Conservation (phyloP, 2,329 filamentous ascomycete genomes). For the Chalaropsis thielavioides region DNA sequence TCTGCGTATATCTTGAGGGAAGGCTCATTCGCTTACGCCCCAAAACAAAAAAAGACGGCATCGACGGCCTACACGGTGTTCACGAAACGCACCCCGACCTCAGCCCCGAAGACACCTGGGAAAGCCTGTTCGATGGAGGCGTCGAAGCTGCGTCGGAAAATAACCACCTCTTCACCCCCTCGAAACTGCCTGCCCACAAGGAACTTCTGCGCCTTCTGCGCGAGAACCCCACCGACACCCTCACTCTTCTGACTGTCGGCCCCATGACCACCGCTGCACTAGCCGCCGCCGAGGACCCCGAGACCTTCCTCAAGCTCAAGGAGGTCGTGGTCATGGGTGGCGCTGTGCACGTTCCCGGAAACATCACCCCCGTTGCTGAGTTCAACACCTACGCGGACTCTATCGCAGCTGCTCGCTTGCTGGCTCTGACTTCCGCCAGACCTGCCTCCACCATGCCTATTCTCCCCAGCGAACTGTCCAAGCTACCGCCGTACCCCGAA, state of each 20-base stretch:
- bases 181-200: constrained; percentile 56
- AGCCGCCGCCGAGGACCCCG: constrained; percentile 75
- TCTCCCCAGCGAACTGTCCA: constrained; percentile 35
- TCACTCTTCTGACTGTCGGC: constrained; percentile 81
- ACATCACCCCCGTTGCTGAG: constrained; percentile 73
- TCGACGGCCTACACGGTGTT: constrained; percentile 63
- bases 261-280: constrained; percentile 88
- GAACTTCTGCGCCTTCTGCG: constrained; percentile 79
- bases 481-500: constrained; percentile 47
- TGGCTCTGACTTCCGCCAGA: constrained; percentile 57
- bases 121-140: constrained; percentile 42
- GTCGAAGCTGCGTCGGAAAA: constrained; percentile 29
- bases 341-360: constrained; percentile 63
- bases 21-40: neutral
- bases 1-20: neutral
- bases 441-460: constrained; percentile 73
- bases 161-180: constrained; percentile 57
- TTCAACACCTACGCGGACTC: constrained; percentile 93
- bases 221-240: constrained; percentile 67
- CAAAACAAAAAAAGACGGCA: constrained; percentile 51
- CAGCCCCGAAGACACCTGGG: constrained; percentile 60
- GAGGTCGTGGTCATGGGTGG: constrained; percentile 95
- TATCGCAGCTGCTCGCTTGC: constrained; percentile 60
- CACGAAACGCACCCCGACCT: constrained; percentile 62
- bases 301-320: constrained; percentile 76